Evolutionary conservation across 495 filamentous ascomycete species (phyloP).

Genomic region (Aspergillus avenaceus): DNA sequence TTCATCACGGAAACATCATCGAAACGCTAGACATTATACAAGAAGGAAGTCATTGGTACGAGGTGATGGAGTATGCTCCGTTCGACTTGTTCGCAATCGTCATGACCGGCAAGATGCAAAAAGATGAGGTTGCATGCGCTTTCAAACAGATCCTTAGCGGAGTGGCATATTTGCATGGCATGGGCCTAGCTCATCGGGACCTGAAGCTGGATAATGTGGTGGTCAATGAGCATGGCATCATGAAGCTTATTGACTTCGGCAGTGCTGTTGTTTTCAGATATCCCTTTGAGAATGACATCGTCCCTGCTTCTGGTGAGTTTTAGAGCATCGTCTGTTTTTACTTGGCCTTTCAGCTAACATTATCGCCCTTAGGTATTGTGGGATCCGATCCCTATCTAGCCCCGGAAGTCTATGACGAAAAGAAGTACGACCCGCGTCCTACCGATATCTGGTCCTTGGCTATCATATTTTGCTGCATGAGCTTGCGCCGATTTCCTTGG

Average conservation of each 20-base stretch:
- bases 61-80: conserved; percentile 99
- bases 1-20: conserved; percentile 98
- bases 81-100: conserved; percentile 97
- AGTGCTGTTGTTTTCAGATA: conserved; percentile 96
- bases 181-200: conserved; percentile 94
- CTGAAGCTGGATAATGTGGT: conserved; percentile 98
- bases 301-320: conserved; percentile 78
- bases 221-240: conserved; percentile 93
- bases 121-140: conserved; percentile 83
- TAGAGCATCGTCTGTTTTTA: too few relatives aligned
- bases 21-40: conserved; percentile 96
- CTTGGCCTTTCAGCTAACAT: too few relatives aligned
- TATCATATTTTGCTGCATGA: conserved; percentile 99
- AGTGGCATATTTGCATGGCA: conserved; percentile 95
- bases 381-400: conserved; percentile 97
- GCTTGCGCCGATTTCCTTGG: conserved; percentile 92
- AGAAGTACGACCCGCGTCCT: conserved; percentile 90
- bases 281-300: conserved; percentile 91
- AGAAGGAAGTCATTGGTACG: conserved; percentile 94
- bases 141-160: conserved; percentile 95
- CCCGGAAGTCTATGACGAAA: conserved; percentile 92
- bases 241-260: conserved; percentile 99
- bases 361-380: conserved; percentile 95
- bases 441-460: conserved; percentile 97
- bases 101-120: conserved; percentile 97